phyloP scores from a whole-genome alignment of 441 rosid species.

The Isatis lusitanica region DNA sequence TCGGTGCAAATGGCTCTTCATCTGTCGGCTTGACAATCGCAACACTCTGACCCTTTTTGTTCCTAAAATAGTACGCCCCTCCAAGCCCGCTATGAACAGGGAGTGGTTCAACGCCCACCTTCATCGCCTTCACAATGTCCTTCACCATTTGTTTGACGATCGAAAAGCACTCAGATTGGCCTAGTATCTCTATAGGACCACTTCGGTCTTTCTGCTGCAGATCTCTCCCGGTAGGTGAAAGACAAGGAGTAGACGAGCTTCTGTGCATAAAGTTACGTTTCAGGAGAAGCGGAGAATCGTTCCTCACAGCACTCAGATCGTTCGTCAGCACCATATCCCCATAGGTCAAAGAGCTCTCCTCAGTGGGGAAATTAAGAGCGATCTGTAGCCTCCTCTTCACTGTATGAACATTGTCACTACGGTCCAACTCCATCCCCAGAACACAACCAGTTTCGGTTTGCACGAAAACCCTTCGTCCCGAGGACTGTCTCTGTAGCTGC shows the following conservation, averaged over 20 bases:
- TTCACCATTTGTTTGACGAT: conserved; percentile 40
- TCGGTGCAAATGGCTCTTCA: conserved; percentile 71
- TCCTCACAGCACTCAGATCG: conserved; percentile 52
- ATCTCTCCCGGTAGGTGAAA: conserved; percentile 56
- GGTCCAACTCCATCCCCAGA: conserved; percentile 61
- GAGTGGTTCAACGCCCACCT: conserved; percentile 53
- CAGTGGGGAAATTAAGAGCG: conserved; percentile 57
- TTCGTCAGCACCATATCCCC: conserved; percentile 55
- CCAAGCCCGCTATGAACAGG: conserved; percentile 56
- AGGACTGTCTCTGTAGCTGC: conserved; percentile 40
- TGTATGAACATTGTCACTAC: conserved; percentile 56
- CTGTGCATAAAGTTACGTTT: conserved; percentile 50
- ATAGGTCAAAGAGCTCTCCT: conserved; percentile 51
- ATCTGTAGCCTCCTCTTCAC: conserved; percentile 57
- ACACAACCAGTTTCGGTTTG: conserved; percentile 65
- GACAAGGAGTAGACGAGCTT: conserved; percentile 64
- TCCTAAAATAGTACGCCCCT: conserved; percentile 57
- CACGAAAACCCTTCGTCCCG: conserved; percentile 53
- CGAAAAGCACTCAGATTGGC: conserved; percentile 37
- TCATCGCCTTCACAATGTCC: conserved; percentile 54
- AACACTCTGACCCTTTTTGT: conserved; percentile 45
- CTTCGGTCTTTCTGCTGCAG: conserved; percentile 51
- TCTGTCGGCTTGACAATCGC: conserved; percentile 62
- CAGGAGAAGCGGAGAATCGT: conserved; percentile 54
- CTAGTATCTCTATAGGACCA: conserved; percentile 56